These are phyloP conservation scores for Colletotrichum nymphaeae DNA, from an alignment of 2,329 filamentous ascomycete species.

Conservation along the genomic window DNA sequence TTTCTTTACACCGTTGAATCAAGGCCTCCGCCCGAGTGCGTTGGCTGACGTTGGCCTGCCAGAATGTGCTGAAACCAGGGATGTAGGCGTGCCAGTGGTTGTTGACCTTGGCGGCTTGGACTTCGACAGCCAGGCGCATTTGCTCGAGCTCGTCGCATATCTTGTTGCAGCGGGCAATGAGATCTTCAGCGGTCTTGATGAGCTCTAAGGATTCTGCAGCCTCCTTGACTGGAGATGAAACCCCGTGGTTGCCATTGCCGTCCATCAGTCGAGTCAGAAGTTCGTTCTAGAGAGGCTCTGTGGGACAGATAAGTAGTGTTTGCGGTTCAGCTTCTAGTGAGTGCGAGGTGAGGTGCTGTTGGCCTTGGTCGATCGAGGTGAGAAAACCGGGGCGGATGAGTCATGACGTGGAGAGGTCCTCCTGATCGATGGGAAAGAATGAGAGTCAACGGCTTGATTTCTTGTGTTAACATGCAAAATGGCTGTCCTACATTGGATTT, in stretches of 20 bases:
- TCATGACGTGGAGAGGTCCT: background rate
- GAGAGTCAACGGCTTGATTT: background rate
- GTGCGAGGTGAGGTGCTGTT: background rate
- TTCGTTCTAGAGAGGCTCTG: background rate
- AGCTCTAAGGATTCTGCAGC: background rate
- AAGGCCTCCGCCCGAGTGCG: slow-evolving; percentile 15
- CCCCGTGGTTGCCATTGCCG: background rate
- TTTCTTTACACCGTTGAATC: slow-evolving; percentile 4
- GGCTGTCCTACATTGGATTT: no score
- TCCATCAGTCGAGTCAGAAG: background rate
- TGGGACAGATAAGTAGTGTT: background rate
- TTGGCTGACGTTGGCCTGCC: slow-evolving; percentile 15
- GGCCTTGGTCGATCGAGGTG: background rate
- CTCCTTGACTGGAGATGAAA: background rate
- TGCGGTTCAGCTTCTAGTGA: background rate
- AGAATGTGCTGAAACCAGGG: slow-evolving; percentile 29
- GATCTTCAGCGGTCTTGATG: slow-evolving; percentile 1
- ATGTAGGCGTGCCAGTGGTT: slow-evolving; percentile 32
- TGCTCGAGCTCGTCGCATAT: slow-evolving; percentile 18
- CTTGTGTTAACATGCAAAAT: background rate
- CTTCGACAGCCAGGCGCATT: slow-evolving; percentile 15
- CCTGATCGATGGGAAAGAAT: background rate
- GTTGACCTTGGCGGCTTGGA: background rate
- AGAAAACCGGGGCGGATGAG: background rate
- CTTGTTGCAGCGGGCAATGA: background rate